Evolutionary conservation across 2,329 filamentous ascomycete species (phyloP).

Genomic region (Corynespora cassiicola): DNA sequence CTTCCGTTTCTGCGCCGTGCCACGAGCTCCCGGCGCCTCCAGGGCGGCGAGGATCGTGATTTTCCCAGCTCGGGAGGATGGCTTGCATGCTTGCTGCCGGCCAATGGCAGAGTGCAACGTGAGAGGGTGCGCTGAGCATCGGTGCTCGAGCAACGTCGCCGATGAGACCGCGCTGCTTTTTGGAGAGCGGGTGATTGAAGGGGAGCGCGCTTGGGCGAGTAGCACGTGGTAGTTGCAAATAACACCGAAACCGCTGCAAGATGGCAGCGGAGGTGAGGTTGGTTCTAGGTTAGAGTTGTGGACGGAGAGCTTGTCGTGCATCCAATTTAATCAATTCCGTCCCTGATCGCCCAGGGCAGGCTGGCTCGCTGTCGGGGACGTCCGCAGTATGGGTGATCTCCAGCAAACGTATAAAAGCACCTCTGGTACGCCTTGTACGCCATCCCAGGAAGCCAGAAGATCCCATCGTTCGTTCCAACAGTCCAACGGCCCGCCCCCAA

Average conservation of each 20-base stretch:
- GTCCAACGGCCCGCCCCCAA: neutral
- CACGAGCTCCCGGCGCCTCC: constrained; percentile 6
- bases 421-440: no score
- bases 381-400: constrained; percentile 15
- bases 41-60: constrained; percentile 7
- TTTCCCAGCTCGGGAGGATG: constrained; percentile 7
- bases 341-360: constrained; percentile 17
- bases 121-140: constrained; percentile 15
- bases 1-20: constrained; percentile 26
- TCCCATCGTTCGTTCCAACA: neutral
- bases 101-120: constrained; percentile 20
- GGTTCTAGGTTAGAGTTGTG: constrained; percentile 2
- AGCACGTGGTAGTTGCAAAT: constrained; percentile 6
- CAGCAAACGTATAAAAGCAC: constrained; percentile 18
- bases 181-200: no score
- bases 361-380: constrained; percentile 18
- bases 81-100: neutral
- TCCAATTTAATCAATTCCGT: constrained; percentile 19
- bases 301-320: constrained; percentile 5
- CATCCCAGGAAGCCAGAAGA: neutral
- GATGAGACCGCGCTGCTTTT: neutral
- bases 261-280: constrained; percentile 4
- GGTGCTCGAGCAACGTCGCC: constrained; percentile 8
- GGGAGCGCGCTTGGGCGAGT: constrained; percentile 1
- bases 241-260: no score